A percentile compares a stretch with the other conserved stretches of the same genome.
Conservation (phyloP, 1,284 basidiomycete species). For the Omphalotus olearius region DNA sequence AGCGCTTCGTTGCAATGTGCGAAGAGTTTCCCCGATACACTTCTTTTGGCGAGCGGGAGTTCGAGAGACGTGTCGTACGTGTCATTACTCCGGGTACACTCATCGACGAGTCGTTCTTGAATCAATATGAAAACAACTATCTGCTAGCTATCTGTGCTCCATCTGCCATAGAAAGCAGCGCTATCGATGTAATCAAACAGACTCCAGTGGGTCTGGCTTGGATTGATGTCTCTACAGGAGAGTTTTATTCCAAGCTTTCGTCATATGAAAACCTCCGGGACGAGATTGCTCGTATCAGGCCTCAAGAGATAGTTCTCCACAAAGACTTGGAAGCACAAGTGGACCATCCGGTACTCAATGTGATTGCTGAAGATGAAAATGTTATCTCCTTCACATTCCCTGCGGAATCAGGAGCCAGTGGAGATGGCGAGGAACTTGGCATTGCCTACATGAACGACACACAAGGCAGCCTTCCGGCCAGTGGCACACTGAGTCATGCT, state of each 20-base stretch:
- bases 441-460: too few relatives aligned
- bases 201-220: conserved; percentile 68
- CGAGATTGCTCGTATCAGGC: conserved; percentile 79
- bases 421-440: too few relatives aligned
- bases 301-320: conserved; percentile 79
- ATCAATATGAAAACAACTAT: conserved; percentile 84
- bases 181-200: neutral
- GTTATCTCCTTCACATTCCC: conserved; percentile 43
- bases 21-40: conserved; percentile 74
- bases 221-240: conserved; percentile 94
- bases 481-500: neutral
- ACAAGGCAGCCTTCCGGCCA: neutral
- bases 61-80: conserved; percentile 76
- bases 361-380: conserved; percentile 47
- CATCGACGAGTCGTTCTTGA: conserved; percentile 85
- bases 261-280: conserved; percentile 62
- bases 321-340: conserved; percentile 32
- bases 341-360: conserved; percentile 40
- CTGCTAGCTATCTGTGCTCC: conserved; percentile 61
- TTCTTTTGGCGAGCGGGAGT: conserved; percentile 45
- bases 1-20: conserved; percentile 85
- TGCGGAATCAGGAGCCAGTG: neutral
- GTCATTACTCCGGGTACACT: conserved; percentile 91
- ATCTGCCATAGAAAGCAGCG: conserved; percentile 10
- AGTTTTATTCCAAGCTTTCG: conserved; percentile 77